Conservation (phyloP, 2,329 filamentous ascomycete genomes). For the Emmonsiellopsis sp. region DNA sequence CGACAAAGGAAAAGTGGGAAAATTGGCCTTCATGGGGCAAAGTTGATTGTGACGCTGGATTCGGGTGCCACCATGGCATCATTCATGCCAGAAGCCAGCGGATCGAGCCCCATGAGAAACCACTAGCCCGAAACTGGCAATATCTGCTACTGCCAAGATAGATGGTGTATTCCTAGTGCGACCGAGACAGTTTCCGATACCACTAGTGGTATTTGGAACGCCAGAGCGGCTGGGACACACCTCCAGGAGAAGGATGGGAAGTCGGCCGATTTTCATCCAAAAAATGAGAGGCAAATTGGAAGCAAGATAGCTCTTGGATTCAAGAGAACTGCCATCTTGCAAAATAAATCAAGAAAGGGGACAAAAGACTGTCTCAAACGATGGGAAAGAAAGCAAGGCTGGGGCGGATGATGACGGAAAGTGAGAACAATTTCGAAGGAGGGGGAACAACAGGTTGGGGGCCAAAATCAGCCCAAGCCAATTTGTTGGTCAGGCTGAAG, state of each 20-base stretch:
- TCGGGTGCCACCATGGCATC: no score
- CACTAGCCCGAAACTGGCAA: not conserved
- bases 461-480: no score
- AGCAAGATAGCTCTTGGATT: no score
- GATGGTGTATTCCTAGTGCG: not conserved
- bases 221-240: not conserved
- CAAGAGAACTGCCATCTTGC: not conserved
- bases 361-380: not conserved
- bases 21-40: not conserved
- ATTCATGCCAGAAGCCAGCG: no score
- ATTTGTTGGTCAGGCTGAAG: not conserved
- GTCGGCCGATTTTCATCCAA: not conserved
- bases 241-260: not conserved
- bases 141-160: slow-evolving; percentile 1
- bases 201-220: not conserved
- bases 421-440: not conserved
- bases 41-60: not conserved
- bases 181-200: not conserved
- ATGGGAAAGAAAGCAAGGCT: no score
- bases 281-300: not conserved
- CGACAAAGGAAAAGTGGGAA: not conserved
- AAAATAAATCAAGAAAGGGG: not conserved
- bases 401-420: not conserved
- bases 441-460: no score
- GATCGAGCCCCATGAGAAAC: not conserved